Evolutionary conservation across 1,139 yeast genomes (phyloP).

Genomic region (Kodamaea plutei): DNA sequence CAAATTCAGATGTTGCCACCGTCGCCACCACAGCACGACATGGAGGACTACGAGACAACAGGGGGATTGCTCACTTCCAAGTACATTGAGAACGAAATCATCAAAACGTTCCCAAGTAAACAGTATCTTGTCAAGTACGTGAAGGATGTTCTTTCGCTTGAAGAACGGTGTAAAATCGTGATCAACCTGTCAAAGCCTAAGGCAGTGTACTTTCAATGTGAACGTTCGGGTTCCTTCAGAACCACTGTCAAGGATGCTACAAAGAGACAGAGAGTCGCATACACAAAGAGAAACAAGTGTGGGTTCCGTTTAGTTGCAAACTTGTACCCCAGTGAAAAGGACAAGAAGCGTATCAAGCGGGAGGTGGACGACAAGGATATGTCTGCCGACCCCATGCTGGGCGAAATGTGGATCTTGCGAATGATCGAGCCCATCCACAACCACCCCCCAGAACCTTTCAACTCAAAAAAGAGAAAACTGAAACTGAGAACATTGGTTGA

Average conservation of each 20-base stretch:
- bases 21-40: conserved; percentile 8
- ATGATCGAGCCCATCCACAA: conserved; percentile 49
- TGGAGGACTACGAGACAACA: conserved; percentile 14
- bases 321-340: conserved; percentile 43
- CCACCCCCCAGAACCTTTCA: conserved; percentile 44
- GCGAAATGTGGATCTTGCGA: conserved; percentile 47
- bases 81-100: conserved; percentile 43
- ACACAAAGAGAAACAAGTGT: conserved; percentile 48
- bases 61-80: conserved; percentile 21
- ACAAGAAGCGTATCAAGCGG: conserved; percentile 27
- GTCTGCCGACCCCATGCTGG: conserved; percentile 14
- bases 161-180: conserved; percentile 47
- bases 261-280: conserved; percentile 49
- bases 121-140: conserved; percentile 42
- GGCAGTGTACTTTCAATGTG: conserved; percentile 51
- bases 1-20: conserved; percentile 8
- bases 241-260: conserved; percentile 47
- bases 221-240: conserved; percentile 44
- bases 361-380: conserved; percentile 25
- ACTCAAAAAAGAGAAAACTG: conserved; percentile 33
- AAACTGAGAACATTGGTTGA: conserved; percentile 43
- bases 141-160: conserved; percentile 38
- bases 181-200: conserved; percentile 48
- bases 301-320: conserved; percentile 48
- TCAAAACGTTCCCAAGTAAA: conserved; percentile 42